Evolutionary conservation across 2,329 filamentous ascomycete genomes (phyloP).

Genomic region (Fusarium tanahbumbuense): DNA sequence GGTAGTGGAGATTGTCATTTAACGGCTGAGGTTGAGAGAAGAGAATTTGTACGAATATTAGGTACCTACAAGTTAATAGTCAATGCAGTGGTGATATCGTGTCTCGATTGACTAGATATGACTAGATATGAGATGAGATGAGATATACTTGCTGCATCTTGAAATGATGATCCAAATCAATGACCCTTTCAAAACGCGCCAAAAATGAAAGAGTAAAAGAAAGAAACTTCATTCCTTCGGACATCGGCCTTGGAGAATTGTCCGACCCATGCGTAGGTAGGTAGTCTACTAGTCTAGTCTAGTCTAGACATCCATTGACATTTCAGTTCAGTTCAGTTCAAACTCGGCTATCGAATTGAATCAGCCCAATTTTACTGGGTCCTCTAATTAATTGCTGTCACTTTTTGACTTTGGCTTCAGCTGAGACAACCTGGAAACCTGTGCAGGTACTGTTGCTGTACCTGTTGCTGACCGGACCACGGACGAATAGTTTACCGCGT

Average conservation of each 20-base stretch:
- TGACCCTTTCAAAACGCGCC: slow-evolving; percentile 23
- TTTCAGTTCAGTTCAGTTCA: not conserved
- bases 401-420: not conserved
- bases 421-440: not conserved
- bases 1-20: slow-evolving; percentile 7
- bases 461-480: slow-evolving; percentile 17
- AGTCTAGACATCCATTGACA: slow-evolving; percentile 23
- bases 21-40: not conserved
- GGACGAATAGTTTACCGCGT: slow-evolving; percentile 27
- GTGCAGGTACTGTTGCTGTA: too few species aligned
- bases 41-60: not conserved
- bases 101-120: not conserved
- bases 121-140: not conserved
- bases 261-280: slow-evolving; percentile 32
- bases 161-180: slow-evolving; percentile 11
- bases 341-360: slow-evolving; percentile 23
- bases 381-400: not conserved
- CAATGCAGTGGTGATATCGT: not conserved
- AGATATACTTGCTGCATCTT: not conserved
- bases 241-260: slow-evolving; percentile 47
- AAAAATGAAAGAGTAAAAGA: not conserved
- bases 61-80: not conserved
- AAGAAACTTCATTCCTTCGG: slow-evolving; percentile 36
- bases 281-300: too few species aligned
- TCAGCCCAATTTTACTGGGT: slow-evolving; percentile 25